Base-by-base conservation (phyloP, 805 yeast genomes). In the Candida odintsovae region DNA sequence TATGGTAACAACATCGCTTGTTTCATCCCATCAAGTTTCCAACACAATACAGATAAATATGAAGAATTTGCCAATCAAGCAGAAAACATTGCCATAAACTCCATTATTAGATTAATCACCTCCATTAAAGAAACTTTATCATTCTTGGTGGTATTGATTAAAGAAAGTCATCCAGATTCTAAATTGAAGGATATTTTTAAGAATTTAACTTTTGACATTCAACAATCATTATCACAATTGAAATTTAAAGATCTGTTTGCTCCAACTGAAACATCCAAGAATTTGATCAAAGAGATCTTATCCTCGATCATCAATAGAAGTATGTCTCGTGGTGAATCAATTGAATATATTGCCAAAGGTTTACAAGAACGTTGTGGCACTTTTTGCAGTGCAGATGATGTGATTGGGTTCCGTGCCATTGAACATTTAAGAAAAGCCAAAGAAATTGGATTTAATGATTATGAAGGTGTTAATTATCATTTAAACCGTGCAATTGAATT, bases 281-380 rank as follows among this genome's bases (percentile, higher is more conserved):
- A 80, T 42, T 71, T 89, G 40, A 81, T 92, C 23, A 87, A 88
- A 62, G 98, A 92, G 56, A 79, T 95, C 33, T 76, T 94, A 40
- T 84, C 95, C 2, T 86, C 96, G 1, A 81, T 94, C 33, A 90
- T 94, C 51, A 90, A 90, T 66, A 85, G 85, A 62, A 88, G 86
- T 54, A 90, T 94, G 47, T 75, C 87, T 35, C 80, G 86, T 53
- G 98, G 99, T n/a, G 92, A 88, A 4, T 86, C 96, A 0, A 92
- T 94, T 40, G 98, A 92, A 61, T 73, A 84, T 47, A 87, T 92
- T 43, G 95, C 97, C 1, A 81, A 83, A 31, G 81, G 90, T 1
- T 70, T 94, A 43, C 96, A 94, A 65, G 95, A 88, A 45, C 82
- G 92, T 49, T 94, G 99, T 71, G 95, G 96, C 1, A 82, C 96